Conservation (phyloP, 169 alveolate genomes). For the Toxoplasma gondii region DNA sequence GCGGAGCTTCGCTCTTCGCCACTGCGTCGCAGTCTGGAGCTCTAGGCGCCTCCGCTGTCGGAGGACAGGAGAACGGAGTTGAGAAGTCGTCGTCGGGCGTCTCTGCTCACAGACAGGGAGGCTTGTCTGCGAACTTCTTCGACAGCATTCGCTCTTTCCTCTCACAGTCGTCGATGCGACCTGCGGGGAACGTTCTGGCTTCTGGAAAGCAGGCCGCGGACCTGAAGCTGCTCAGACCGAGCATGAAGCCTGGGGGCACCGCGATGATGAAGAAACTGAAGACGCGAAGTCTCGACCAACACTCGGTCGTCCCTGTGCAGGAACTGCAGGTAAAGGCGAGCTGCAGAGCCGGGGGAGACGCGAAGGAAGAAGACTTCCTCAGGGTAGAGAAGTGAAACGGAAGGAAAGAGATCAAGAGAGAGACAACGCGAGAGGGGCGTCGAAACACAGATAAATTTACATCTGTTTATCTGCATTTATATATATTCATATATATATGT, state of each 20-base stretch:
- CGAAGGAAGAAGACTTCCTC: too few relatives aligned
- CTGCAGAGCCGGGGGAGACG: neutral
- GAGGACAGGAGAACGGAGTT: neutral
- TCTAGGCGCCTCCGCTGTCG: neutral
- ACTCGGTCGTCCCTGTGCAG: neutral
- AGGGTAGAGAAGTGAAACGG: too few relatives aligned
- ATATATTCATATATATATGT: neutral
- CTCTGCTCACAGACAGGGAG: neutral
- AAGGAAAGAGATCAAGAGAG: too few relatives aligned
- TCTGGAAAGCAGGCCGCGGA: neutral
- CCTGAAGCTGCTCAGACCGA: neutral
- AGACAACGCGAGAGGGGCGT: too few relatives aligned
- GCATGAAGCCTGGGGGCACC: neutral
- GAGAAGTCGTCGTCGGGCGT: neutral
- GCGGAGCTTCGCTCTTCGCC: neutral
- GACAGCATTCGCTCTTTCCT: slow-evolving; percentile 2
- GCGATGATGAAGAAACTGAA: neutral
- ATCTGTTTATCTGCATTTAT: neutral
- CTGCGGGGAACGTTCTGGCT: neutral
- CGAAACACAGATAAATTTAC: neutral
- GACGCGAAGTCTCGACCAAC: neutral
- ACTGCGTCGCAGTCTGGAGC: neutral
- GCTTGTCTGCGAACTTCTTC: neutral
- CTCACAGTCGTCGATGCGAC: neutral
- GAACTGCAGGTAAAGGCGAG: neutral